phyloP scores from a whole-genome alignment of 169 alveolate species.

The Cystoisospora suis region DNA sequence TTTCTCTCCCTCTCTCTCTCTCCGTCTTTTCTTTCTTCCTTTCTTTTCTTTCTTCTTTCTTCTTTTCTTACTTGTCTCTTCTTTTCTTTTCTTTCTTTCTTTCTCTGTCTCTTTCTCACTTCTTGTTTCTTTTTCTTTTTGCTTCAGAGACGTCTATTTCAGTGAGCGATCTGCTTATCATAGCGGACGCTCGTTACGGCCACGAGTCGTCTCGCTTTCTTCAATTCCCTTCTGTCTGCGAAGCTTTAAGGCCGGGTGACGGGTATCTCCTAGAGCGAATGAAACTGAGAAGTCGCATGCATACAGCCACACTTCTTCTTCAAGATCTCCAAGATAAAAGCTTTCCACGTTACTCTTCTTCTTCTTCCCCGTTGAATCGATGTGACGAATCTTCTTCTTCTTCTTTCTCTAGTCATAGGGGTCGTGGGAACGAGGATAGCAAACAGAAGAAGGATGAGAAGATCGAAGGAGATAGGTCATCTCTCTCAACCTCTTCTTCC shows the following conservation, averaged over 20 bases:
- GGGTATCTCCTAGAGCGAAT: not conserved
- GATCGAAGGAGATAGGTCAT: not conserved
- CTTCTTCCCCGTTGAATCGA: not conserved
- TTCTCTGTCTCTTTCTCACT: not conserved
- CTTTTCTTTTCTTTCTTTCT: not conserved
- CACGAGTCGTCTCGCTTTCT: not conserved
- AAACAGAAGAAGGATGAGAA: no score
- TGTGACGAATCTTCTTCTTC: not conserved
- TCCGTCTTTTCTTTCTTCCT: not conserved
- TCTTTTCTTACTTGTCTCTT: not conserved
- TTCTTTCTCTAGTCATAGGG: no score
- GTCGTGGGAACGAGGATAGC: no score
- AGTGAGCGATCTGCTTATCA: not conserved
- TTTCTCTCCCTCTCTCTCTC: not conserved
- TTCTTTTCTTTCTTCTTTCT: not conserved
- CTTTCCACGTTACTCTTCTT: not conserved
- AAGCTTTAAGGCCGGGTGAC: not conserved
- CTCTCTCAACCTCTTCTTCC: not conserved
- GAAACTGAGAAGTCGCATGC: not conserved
- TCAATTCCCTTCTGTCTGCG: not conserved
- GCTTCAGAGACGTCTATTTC: not conserved
- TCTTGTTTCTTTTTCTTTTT: not conserved
- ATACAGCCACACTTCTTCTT: not conserved
- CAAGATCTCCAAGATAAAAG: no score
- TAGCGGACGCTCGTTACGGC: not conserved